Base-by-base conservation (phyloP, 108 stramenopile species). In the Mayamaea pseudoterrestris region DNA sequence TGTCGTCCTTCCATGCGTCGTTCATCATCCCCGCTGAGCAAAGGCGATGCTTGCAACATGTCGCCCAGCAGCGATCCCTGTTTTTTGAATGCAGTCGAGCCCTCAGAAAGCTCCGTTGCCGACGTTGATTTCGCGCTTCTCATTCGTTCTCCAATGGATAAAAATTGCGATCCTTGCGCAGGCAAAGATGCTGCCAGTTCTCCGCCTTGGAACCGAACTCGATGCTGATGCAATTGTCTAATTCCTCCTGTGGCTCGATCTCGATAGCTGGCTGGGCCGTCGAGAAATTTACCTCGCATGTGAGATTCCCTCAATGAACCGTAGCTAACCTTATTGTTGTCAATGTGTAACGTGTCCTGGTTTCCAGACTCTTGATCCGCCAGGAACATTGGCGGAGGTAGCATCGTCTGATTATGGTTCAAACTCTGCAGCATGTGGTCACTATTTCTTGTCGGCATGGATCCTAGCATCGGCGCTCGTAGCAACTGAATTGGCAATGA, bases 221-320 rank as follows among this genome's bases (percentile, higher is more conserved):
- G 49, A 16, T 42, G 58, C 2, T 59, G 26, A n/a, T n/a, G n/a
- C 20, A 59, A 31, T 2, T 23, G 16, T 22, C 37, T 25, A 41
- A 59, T 59, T n/a, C 9, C 22, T 23, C 58, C 58, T 8, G 48
- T 41, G 8, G 40, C 25, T 22, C 22, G 21, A 30, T 50, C 49
- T 2, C 58, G 48, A 36, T 59, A 59, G 17, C 49, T 50, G 5
- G 34, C 26, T 9, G 58, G 58, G 11, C 58, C 58, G 25, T 59
- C 58, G 16, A 59, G 27, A 50, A 59, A 59, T 31, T 22, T 41
- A 2, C 58, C 49, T 30, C 39, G 44, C 26, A 32, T 28, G 17
- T 59, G 48, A 30, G 58, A 59, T 29, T 59, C 58, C 20, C 58
- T 37, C 5, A 59, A 30, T 20, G 58, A 59, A 5, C 58, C 58